Percentiles rank a stretch among this genome's conserved stretches.
Evolutionary conservation across 441 rosid genomes (phyloP).

Genomic region (Croton laevigatus): DNA sequence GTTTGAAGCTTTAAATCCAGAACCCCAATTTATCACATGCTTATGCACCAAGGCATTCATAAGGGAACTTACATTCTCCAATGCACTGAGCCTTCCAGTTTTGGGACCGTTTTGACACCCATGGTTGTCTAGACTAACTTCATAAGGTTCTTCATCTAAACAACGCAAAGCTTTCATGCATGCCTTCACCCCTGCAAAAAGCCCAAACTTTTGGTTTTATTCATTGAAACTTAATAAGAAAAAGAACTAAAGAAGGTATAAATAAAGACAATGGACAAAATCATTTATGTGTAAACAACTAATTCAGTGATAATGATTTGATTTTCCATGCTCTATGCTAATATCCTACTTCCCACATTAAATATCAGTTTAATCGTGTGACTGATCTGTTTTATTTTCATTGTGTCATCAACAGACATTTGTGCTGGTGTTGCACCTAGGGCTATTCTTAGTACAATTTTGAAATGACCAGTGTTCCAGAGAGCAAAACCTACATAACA

Average conservation of each 20-base stretch:
- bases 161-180: conserved; percentile 50
- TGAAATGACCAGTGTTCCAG: not conserved
- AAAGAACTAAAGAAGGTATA: not conserved
- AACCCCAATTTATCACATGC: not conserved
- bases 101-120: conserved; percentile 65
- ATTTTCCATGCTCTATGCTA: not conserved
- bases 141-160: conserved; percentile 67
- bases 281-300: not conserved
- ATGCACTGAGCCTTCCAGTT: conserved; percentile 61
- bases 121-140: conserved; percentile 62
- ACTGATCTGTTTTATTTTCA: too few species aligned
- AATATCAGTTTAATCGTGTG: not conserved
- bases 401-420: too few species aligned
- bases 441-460: not conserved
- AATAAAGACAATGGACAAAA: not conserved
- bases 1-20: not conserved
- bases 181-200: conserved; percentile 73
- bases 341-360: not conserved
- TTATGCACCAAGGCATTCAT: not conserved
- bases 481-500: not conserved
- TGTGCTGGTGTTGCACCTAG: not conserved
- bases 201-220: not conserved
- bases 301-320: not conserved
- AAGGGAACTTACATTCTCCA: conserved; percentile 41
- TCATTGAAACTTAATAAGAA: not conserved